A percentile compares a stretch with the other conserved stretches of the same genome.
phyloP scores from a whole-genome alignment of 2,329 filamentous ascomycete species.

The Calonectria ilicicola region DNA sequence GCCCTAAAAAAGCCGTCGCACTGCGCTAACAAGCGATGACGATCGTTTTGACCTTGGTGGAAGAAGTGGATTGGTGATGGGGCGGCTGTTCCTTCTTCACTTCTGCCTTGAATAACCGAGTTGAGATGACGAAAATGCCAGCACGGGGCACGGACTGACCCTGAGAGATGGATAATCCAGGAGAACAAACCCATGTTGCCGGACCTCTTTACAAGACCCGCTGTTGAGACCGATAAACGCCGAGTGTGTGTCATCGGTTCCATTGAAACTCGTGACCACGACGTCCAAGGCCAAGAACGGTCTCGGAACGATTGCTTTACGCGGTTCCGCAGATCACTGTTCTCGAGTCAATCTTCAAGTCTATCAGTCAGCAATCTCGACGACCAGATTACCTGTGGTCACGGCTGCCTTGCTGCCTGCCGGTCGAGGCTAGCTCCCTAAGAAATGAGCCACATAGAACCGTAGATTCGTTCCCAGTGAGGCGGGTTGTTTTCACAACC shows the following conservation, averaged over 20 bases:
- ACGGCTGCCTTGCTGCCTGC: conserved; percentile 1
- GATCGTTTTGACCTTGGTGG: conserved; percentile 13
- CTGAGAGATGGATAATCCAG: conserved; percentile 2
- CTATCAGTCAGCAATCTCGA: conserved; percentile 17
- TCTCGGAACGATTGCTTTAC: neutral
- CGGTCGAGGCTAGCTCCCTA: neutral
- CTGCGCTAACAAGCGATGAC: neutral
- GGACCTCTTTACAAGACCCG: neutral
- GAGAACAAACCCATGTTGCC: neutral
- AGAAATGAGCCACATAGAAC: conserved; percentile 1
- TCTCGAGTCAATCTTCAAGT: conserved; percentile 3
- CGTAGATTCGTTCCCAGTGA: neutral
- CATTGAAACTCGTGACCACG: conserved; percentile 8
- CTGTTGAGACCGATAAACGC: neutral
- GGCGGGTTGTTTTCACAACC: neutral
- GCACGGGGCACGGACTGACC: conserved; percentile 7
- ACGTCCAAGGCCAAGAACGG: neutral
- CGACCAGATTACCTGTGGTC: conserved; percentile 16
- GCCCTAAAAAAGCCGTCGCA: neutral
- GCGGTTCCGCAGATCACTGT: conserved; percentile 12
- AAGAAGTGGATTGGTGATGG: neutral
- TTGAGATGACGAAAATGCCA: neutral
- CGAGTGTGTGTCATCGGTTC: conserved; percentile 10
- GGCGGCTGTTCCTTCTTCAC: neutral
- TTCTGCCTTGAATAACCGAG: conserved; percentile 18